phyloP scores from a whole-genome alignment of 2,329 filamentous ascomycete species.

The Dothideomycetes sp. region DNA sequence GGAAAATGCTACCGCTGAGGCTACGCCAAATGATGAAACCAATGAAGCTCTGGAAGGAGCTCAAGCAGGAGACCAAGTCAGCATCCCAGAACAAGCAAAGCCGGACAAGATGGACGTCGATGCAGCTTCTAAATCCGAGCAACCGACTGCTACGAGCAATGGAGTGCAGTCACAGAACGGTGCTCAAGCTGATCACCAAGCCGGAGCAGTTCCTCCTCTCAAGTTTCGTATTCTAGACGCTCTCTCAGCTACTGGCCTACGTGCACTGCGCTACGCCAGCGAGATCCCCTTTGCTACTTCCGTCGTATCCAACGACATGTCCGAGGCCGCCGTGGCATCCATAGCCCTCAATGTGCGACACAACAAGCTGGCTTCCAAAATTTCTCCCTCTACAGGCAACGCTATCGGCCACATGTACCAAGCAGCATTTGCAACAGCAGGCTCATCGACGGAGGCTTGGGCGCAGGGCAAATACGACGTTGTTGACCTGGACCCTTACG shows the following conservation, averaged over 20 bases:
- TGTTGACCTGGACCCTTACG: slow-evolving; percentile 93
- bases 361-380: slow-evolving; percentile 62
- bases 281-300: slow-evolving; percentile 64
- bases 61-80: slow-evolving; percentile 12
- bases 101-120: background rate
- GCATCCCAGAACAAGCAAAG: slow-evolving; percentile 10
- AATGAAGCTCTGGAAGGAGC: background rate
- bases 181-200: no score
- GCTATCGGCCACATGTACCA: slow-evolving; percentile 88
- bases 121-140: background rate
- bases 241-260: slow-evolving; percentile 82
- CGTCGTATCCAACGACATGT: slow-evolving; percentile 73
- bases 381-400: slow-evolving; percentile 67
- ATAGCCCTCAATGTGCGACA: slow-evolving; percentile 79
- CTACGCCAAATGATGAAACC: slow-evolving; percentile 10
- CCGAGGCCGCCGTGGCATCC: slow-evolving; percentile 37
- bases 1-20: slow-evolving; percentile 8
- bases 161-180: slow-evolving; percentile 16
- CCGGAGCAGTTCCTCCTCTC: no score
- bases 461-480: slow-evolving; percentile 61
- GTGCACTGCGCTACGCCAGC: slow-evolving; percentile 81
- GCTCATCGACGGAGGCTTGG: slow-evolving; percentile 24
- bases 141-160: slow-evolving; percentile 3
- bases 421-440: slow-evolving; percentile 17
- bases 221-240: slow-evolving; percentile 84